phyloP scores from a whole-genome alignment of 106 monocot genomes.

The Iris macrosiphon region DNA sequence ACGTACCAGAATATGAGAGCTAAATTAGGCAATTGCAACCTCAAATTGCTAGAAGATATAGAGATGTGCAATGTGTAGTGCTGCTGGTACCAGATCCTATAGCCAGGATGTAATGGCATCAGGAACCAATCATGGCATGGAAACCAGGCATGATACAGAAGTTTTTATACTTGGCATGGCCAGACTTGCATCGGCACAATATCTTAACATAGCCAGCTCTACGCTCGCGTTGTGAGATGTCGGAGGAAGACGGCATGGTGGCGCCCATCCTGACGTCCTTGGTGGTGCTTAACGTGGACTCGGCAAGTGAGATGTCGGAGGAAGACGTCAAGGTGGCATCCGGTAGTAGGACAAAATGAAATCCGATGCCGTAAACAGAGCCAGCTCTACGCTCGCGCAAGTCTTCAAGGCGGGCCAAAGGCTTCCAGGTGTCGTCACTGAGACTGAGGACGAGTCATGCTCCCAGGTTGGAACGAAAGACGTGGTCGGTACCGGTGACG shows the following conservation, averaged over 20 bases:
- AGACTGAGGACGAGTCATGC: constrained; percentile 86
- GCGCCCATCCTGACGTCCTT: constrained; percentile 73
- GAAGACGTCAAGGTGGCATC: constrained; percentile 26
- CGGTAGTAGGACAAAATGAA: constrained; percentile 61
- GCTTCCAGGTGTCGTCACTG: constrained; percentile 76
- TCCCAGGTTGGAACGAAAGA: constrained; percentile 81
- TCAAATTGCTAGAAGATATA: no score
- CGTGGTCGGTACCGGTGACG: constrained; percentile 65
- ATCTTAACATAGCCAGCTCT: no score
- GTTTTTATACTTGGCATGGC: no score
- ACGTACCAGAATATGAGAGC: no score
- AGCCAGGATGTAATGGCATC: no score
- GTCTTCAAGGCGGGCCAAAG: constrained; percentile 85
- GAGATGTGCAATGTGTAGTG: no score
- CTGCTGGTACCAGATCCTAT: no score
- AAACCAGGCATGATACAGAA: no score
- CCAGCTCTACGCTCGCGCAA: constrained; percentile 85
- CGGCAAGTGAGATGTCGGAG: constrained; percentile 38
- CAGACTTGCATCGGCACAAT: no score
- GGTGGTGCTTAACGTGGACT: constrained; percentile 34
- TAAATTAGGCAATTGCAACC: no score
- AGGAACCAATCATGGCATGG: no score
- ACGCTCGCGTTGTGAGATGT: no score
- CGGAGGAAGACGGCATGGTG: constrained; percentile 17
- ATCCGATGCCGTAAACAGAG: constrained; percentile 55